Base-by-base conservation (phyloP, 768 basidiomycete species). In the Leccinum obscurum region DNA sequence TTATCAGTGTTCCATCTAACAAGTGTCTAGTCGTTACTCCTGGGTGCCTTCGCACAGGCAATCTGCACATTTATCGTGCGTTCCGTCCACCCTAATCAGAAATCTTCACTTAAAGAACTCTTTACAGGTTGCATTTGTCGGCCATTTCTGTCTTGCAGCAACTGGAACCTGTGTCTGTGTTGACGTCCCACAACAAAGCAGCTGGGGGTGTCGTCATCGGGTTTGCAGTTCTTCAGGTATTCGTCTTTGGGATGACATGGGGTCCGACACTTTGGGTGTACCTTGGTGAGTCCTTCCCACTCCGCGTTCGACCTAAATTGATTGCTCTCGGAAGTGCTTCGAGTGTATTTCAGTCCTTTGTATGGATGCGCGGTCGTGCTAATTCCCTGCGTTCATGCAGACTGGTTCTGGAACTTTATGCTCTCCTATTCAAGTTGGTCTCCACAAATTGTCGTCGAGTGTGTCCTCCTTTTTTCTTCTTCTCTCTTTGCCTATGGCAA, bases 251-350 rank as follows among this genome's bases (percentile, higher is more conserved):
- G 3, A 81, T 86, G 62, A 90, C 89, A 76, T 92, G 89, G 89
- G 89, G 89, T 13, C 87, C 88, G 7, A 86, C 83, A 34, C 88
- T 87, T 64, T 86, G 85, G 85, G 88, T 89, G 8, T 89, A 89
- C 66, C 81, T 90, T 32, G 88, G 88, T 54, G 89, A 92, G 77
- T 87, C 85, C 20, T 92, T 92, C 82, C 90, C 90, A 11, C 83
- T 92, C 22, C 85, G 89, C 52, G 87, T 93, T 49, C 82, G 90
- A 58, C 82, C 91, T 6, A 91, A 91, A 72, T 78, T 82, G 64
- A 91, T 92, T 67, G 90, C 90, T 0, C 77, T 91, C n/a, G 88
- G 88, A 9, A 87, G 86, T 48, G 81, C 82, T 0, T 77, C 81
- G 28, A 83, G 80, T 82, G 26, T 53, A 65, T 37, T 17, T 22